phyloP scores from a whole-genome alignment of 495 filamentous ascomycete genomes.

The Friedmanniomyces endolithicus region DNA sequence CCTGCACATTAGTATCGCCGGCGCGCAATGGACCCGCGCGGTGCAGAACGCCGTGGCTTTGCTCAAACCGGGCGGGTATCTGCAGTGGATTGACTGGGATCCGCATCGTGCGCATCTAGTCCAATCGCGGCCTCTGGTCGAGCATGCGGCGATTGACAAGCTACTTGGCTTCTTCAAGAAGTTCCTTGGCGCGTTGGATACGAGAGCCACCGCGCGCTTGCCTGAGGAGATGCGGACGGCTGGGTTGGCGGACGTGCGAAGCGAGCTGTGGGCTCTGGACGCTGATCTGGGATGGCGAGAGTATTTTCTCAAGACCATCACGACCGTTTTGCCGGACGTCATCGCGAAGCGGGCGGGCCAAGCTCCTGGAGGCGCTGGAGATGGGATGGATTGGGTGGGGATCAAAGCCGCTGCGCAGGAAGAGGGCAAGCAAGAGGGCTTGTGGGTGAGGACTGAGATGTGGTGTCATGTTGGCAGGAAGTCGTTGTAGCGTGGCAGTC shows the following conservation, averaged over 20 bases:
- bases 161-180: neutral
- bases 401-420: neutral
- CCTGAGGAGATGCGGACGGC: neutral
- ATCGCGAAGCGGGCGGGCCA: neutral
- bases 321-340: neutral
- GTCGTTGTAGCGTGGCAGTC: neutral
- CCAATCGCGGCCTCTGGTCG: neutral
- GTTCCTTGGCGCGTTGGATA: neutral
- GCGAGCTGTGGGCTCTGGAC: neutral
- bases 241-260: neutral
- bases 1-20: neutral
- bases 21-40: neutral
- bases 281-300: neutral
- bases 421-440: conserved; percentile 1
- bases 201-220: neutral
- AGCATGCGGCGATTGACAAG: neutral
- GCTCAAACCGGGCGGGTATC: neutral
- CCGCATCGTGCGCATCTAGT: neutral
- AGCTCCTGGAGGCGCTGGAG: neutral
- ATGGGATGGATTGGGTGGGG: neutral
- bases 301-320: neutral
- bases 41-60: neutral
- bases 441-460: neutral
- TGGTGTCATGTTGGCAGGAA: neutral
- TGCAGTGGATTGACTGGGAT: conserved; percentile 1